These are phyloP conservation scores for Coemansia sp. DNA, from an alignment of 192 early-diverging fungal species.

Conservation along the genomic window DNA sequence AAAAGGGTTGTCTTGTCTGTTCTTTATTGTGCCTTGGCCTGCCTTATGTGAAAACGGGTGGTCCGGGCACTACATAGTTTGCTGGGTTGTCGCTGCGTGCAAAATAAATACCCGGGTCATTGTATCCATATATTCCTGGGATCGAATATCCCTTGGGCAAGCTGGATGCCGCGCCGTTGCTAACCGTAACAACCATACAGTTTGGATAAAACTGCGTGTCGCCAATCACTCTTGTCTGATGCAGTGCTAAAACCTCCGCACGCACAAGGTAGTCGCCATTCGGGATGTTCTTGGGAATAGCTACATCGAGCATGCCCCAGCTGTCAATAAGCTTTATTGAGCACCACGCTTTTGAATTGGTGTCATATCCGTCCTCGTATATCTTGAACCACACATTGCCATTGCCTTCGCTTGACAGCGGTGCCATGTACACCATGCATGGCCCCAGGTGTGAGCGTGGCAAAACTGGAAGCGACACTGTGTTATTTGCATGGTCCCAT, in stretches of 20 bases:
- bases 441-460: slow-evolving; percentile 23
- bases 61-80: slow-evolving; percentile 20
- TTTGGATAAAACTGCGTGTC: slow-evolving; percentile 31
- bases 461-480: slow-evolving; percentile 6
- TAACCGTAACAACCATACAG: slow-evolving; percentile 22
- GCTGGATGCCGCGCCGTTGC: background rate
- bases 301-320: slow-evolving; percentile 13
- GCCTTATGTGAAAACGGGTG: slow-evolving; percentile 8
- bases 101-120: slow-evolving; percentile 24
- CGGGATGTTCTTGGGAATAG: slow-evolving; percentile 17
- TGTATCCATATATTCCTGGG: slow-evolving; percentile 18
- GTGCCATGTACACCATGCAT: slow-evolving; percentile 19
- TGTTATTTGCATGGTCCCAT: slow-evolving; percentile 15
- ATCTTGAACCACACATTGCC: slow-evolving; percentile 24
- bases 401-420: slow-evolving; percentile 8
- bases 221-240: slow-evolving; percentile 1
- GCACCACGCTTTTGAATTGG: slow-evolving; percentile 12
- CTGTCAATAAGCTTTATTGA: slow-evolving; percentile 13
- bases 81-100: background rate
- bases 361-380: slow-evolving; percentile 15
- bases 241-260: slow-evolving; percentile 27
- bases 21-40: too few relatives aligned
- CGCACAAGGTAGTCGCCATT: slow-evolving; percentile 27
- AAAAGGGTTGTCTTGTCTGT: too few relatives aligned
- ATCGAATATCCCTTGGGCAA: slow-evolving; percentile 8